A percentile compares a stretch with the other conserved stretches of the same genome.
Evolutionary conservation across 1,284 basidiomycete genomes (phyloP).

Genomic region (Ceratobasidium sp.): DNA sequence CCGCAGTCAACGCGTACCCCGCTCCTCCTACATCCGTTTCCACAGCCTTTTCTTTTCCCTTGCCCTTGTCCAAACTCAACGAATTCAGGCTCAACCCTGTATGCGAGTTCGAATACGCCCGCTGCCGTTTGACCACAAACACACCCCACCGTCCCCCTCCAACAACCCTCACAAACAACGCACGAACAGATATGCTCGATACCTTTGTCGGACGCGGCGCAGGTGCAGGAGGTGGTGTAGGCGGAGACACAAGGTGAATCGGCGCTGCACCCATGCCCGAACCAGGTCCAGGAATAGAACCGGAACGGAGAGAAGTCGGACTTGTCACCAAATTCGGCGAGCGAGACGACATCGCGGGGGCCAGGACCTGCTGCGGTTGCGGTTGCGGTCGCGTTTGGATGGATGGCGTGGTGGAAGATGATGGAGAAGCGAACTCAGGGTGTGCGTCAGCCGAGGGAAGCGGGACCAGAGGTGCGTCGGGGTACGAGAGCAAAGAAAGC

Average conservation of each 20-base stretch:
- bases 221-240: slow-evolving; percentile 13
- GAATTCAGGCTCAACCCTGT: too few relatives aligned
- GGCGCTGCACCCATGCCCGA: background rate
- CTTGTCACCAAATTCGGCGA: background rate
- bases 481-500: background rate
- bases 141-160: slow-evolving; percentile 12
- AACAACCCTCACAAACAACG: slow-evolving; percentile 6
- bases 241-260: background rate
- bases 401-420: background rate
- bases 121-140: slow-evolving; percentile 19
- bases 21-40: background rate
- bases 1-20: background rate
- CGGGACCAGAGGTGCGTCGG: background rate
- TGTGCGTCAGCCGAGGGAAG: background rate
- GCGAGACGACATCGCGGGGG: background rate
- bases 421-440: background rate
- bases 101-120: too few relatives aligned
- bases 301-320: background rate
- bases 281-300: background rate
- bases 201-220: slow-evolving; percentile 28
- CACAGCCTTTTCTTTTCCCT: slow-evolving; percentile 1
- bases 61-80: background rate
- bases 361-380: background rate
- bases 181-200: background rate
- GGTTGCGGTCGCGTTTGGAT: background rate